Conservation (phyloP, 2,329 filamentous ascomycete species). For the Polytolypa hystricis region DNA sequence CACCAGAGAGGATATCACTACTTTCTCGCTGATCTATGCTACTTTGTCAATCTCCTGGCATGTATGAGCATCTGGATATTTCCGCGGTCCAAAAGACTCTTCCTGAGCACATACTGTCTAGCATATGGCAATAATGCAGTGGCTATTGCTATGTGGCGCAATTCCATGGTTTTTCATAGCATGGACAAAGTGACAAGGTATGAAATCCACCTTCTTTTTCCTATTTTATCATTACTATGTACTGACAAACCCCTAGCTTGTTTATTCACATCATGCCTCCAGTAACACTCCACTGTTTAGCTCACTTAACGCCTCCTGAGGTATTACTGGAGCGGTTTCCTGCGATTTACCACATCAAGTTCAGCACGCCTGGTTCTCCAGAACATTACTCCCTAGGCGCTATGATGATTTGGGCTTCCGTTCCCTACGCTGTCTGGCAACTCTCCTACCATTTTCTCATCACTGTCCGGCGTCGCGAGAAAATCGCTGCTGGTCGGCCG, state of each 20-base stretch:
- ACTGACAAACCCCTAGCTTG: conserved; percentile 41
- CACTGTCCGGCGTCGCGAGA: conserved; percentile 83
- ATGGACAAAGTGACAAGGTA: conserved; percentile 92
- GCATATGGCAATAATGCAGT: conserved; percentile 95
- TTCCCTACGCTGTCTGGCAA: conserved; percentile 91
- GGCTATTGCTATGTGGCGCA: conserved; percentile 98
- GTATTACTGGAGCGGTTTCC: conserved; percentile 63
- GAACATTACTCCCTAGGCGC: conserved; percentile 68
- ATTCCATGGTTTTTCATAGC: conserved; percentile 95
- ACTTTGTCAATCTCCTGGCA: conserved; percentile 87
- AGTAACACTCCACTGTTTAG: conserved; percentile 80
- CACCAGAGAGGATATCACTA: conserved; percentile 89
- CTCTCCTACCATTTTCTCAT: conserved; percentile 88
- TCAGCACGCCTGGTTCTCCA: conserved; percentile 54
- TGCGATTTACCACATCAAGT: conserved; percentile 72
- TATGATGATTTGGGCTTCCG: conserved; percentile 90
- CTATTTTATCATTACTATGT: conserved; percentile 2
- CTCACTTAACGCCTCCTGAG: conserved; percentile 63
- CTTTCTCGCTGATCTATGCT: conserved; percentile 93
- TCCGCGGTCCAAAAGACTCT: conserved; percentile 77
- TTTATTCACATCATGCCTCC: conserved; percentile 99
- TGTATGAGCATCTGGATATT: conserved; percentile 82
- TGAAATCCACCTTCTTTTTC: conserved; percentile 21
- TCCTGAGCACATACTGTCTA: conserved; percentile 84
- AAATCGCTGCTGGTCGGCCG: conserved; percentile 88